phyloP scores from a whole-genome alignment of 192 early-diverging fungal genomes.

The Globomyces pollinis-pini region DNA sequence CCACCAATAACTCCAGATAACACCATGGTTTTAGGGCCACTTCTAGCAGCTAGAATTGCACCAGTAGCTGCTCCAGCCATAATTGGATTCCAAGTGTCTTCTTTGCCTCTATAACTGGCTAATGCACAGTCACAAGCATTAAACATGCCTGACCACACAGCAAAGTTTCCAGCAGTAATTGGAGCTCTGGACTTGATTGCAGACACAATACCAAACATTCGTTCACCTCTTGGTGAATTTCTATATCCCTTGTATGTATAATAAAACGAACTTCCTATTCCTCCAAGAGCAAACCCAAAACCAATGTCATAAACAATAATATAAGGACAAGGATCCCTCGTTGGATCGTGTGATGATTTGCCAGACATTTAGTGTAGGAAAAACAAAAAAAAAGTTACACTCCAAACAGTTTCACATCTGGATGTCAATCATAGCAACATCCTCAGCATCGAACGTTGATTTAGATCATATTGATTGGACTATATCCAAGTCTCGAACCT shows the following conservation, averaged over 20 bases:
- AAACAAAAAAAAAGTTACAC: neutral
- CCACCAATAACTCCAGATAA: slow-evolving; percentile 89
- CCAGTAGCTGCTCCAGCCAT: slow-evolving; percentile 90
- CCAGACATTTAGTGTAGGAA: neutral
- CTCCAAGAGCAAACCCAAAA: slow-evolving; percentile 85
- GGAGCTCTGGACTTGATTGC: slow-evolving; percentile 91
- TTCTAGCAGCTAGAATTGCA: slow-evolving; percentile 86
- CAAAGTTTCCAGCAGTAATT: slow-evolving; percentile 96
- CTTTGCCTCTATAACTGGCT: slow-evolving; percentile 90
- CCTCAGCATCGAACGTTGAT: too few species aligned
- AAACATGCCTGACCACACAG: slow-evolving; percentile 98
- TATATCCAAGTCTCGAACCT: too few species aligned
- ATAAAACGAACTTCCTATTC: slow-evolving; percentile 91
- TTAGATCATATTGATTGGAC: too few species aligned
- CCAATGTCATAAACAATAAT: slow-evolving; percentile 48
- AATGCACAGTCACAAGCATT: slow-evolving; percentile 95
- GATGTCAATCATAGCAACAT: too few species aligned
- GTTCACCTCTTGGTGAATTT: slow-evolving; percentile 93
- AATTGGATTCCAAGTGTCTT: slow-evolving; percentile 57
- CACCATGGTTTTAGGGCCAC: slow-evolving; percentile 67
- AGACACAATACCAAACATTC: slow-evolving; percentile 75
- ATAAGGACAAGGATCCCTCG: slow-evolving; percentile 49
- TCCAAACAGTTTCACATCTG: too few species aligned
- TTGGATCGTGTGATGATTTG: slow-evolving; percentile 27
- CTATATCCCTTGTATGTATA: slow-evolving; percentile 98